Conservation (phyloP, 768 basidiomycete genomes). For the Mycena crocata region DNA sequence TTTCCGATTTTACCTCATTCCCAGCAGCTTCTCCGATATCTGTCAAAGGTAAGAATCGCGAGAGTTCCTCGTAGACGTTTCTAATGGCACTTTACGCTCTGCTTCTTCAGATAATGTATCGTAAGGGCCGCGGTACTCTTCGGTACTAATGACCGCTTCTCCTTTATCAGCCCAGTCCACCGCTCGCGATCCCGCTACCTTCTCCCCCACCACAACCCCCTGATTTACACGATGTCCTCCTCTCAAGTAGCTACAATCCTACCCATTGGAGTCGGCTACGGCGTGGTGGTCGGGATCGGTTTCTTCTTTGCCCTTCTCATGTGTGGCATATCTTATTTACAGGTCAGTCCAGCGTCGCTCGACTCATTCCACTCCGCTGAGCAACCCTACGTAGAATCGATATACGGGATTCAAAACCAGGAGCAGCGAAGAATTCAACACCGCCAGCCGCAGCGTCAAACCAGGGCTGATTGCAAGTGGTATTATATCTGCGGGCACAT, state of each 20-base stretch:
- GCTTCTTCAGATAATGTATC: no score
- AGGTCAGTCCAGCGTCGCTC: background rate
- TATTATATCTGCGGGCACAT: conserved; percentile 20
- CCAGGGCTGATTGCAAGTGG: conserved; percentile 18
- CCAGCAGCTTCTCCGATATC: no score
- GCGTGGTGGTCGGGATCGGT: conserved; percentile 17
- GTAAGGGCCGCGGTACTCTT: no score
- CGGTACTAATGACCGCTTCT: no score
- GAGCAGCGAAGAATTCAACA: conserved; percentile 29
- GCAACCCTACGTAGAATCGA: conserved; percentile 2
- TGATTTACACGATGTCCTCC: conserved; percentile 1
- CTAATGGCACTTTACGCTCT: no score
- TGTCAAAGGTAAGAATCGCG: no score
- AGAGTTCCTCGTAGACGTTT: no score
- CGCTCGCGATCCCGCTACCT: no score
- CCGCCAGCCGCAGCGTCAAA: conserved; percentile 14
- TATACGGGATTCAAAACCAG: conserved; percentile 10
- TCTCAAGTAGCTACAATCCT: background rate
- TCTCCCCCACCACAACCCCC: no score
- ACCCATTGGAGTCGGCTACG: conserved; percentile 21
- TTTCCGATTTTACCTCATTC: no score
- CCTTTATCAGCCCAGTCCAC: no score
- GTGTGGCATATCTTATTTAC: conserved; percentile 9
- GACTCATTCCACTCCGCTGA: background rate
- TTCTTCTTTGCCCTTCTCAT: conserved; percentile 20